These are phyloP conservation scores for Crithidia acanthocephali DNA, from an alignment of 208 protist species.

Conservation along the genomic window DNA sequence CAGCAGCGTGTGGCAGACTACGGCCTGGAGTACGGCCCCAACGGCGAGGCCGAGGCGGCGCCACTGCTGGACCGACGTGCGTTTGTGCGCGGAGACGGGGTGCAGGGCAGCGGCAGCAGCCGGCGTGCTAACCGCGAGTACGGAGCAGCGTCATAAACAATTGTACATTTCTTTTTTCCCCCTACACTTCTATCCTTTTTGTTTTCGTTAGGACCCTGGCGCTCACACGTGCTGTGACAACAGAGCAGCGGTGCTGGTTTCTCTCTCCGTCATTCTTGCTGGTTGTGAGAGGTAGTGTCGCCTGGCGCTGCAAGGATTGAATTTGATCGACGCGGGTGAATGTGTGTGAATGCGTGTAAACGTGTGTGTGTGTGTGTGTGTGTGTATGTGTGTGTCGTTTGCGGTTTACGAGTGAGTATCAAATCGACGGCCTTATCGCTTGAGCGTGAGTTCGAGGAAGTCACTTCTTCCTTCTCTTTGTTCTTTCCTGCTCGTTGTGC, in stretches of 20 bases:
- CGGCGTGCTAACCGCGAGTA: background rate
- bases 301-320: too few species aligned
- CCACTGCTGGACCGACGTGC: conserved; percentile 29
- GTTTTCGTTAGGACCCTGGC: too few species aligned
- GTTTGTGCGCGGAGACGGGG: background rate
- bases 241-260: too few species aligned
- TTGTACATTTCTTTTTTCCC: background rate
- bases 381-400: background rate
- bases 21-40: background rate
- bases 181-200: background rate
- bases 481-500: background rate
- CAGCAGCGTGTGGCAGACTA: conserved; percentile 26
- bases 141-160: background rate
- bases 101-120: background rate
- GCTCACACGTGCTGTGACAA: background rate
- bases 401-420: background rate
- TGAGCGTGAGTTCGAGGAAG: background rate
- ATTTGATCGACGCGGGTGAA: background rate
- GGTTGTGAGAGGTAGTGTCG: too few species aligned
- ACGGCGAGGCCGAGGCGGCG: conserved; percentile 6
- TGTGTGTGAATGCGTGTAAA: background rate
- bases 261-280: too few species aligned
- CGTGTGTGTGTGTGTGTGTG: background rate
- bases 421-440: background rate
- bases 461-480: background rate